Evolutionary conservation across 2,329 filamentous ascomycete species (phyloP).

Genomic region (Penicillium sp.): DNA sequence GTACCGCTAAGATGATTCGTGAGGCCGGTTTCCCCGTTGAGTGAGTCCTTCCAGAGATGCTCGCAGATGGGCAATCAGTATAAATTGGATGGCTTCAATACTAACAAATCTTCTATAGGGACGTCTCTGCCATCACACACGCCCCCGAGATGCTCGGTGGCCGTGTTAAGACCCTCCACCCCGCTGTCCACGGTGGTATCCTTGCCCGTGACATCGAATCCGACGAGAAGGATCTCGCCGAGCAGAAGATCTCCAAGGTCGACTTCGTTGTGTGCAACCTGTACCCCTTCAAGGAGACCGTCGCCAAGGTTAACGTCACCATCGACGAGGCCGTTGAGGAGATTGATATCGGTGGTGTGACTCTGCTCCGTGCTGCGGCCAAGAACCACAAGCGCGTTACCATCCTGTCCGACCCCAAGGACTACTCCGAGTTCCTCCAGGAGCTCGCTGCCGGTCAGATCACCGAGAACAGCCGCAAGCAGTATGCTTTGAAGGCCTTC

Average conservation of each 20-base stretch:
- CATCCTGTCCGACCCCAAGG: conserved; percentile 88
- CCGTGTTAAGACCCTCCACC: conserved; percentile 92
- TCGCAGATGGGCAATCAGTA: not conserved
- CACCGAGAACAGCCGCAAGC: conserved; percentile 78
- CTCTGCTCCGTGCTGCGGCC: conserved; percentile 89
- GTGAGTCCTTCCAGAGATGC: conserved; percentile 53
- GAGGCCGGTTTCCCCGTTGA: conserved; percentile 95
- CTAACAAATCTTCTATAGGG: conserved; percentile 53
- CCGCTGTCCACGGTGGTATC: conserved; percentile 81
- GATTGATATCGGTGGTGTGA: conserved; percentile 97
- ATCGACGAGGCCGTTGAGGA: conserved; percentile 97
- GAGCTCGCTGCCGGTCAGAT: conserved; percentile 87
- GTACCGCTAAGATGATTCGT: conserved; percentile 93
- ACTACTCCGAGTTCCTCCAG: conserved; percentile 91
- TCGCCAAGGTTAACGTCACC: conserved; percentile 95
- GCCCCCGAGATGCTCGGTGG: conserved; percentile 96
- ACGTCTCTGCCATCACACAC: conserved; percentile 95
- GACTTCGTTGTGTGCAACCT: conserved; percentile 98
- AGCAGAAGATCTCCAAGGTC: conserved; percentile 93
- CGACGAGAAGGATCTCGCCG: conserved; percentile 93
- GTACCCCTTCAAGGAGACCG: conserved; percentile 98
- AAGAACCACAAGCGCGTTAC: conserved; percentile 98
- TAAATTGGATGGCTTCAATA: not conserved
- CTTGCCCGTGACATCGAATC: conserved; percentile 91
- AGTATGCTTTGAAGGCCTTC: conserved; percentile 95